A percentile compares a stretch with the other conserved stretches of the same genome.
These are phyloP conservation scores for Malus hybrid DNA, from an alignment of 331 rosid genomes.

Conservation along the genomic window DNA sequence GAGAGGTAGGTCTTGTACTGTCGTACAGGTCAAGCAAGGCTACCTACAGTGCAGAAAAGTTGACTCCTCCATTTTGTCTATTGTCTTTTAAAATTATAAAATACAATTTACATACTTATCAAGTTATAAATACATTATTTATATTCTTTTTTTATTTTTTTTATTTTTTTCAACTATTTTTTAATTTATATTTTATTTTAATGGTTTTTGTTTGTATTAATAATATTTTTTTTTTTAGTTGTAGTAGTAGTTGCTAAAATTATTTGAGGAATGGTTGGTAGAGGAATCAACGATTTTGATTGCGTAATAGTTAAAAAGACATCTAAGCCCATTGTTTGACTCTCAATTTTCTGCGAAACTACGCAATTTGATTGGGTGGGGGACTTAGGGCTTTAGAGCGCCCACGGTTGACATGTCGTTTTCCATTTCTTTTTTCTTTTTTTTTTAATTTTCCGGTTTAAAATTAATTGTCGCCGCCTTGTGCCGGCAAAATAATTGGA, in stretches of 20 bases:
- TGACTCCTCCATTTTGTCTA: background rate
- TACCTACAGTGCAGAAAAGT: slow-evolving; percentile 21
- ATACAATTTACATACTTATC: background rate
- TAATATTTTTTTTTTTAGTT: too few relatives aligned
- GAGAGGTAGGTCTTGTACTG: background rate
- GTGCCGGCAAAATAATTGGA: background rate
- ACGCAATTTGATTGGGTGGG: background rate
- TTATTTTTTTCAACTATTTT: background rate
- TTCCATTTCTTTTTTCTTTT: background rate
- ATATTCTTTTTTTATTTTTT: too few relatives aligned
- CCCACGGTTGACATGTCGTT: background rate
- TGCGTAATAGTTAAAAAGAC: background rate
- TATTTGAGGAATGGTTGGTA: background rate
- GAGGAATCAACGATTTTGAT: background rate
- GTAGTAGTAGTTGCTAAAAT: background rate
- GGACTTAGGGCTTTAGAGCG: background rate
- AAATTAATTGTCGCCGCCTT: background rate
- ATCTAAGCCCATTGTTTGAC: slow-evolving; percentile 8
- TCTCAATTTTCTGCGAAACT: background rate
- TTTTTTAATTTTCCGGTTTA: background rate
- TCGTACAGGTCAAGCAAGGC: slow-evolving; percentile 21
- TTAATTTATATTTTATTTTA: background rate
- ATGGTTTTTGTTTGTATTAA: background rate
- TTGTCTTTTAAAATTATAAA: background rate
- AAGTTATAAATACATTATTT: too few relatives aligned